These are phyloP conservation scores for Microbotryum lychnidis-dioicae DNA, from an alignment of 1,284 basidiomycete genomes.

Conservation along the genomic window DNA sequence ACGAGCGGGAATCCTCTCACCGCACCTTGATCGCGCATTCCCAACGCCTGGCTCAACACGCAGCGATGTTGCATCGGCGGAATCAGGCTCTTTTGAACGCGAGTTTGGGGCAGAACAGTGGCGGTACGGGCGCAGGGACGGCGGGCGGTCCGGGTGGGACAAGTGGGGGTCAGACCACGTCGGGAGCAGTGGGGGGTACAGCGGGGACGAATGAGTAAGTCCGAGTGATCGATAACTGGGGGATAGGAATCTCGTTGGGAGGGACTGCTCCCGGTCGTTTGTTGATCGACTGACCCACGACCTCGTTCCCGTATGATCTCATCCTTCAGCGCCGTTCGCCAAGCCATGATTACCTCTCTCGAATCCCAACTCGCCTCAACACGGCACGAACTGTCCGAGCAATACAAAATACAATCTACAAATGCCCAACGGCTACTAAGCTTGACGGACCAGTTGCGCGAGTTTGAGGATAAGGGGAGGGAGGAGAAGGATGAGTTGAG, in stretches of 20 bases:
- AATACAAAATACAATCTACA: constrained; percentile 88
- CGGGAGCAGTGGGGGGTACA: constrained; percentile 1
- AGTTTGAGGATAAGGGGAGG: constrained; percentile 74
- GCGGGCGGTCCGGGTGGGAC: not conserved
- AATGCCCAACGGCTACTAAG: constrained; percentile 84
- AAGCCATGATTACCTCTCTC: constrained; percentile 78
- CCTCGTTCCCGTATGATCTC: too few species aligned
- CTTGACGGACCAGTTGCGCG: constrained; percentile 87
- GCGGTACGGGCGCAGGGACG: not conserved
- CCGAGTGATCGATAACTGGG: too few species aligned
- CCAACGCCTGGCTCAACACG: constrained; percentile 76
- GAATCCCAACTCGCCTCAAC: constrained; percentile 86
- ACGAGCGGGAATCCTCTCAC: constrained; percentile 12
- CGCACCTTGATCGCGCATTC: constrained; percentile 12
- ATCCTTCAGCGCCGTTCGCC: constrained; percentile 60
- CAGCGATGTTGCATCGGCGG: constrained; percentile 76
- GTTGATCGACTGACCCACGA: not conserved
- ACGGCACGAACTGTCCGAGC: constrained; percentile 78
- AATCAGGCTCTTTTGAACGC: constrained; percentile 75
- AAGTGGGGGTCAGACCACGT: constrained; percentile 54
- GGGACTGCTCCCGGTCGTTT: too few species aligned
- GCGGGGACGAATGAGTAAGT: not conserved
- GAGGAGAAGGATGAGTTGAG: constrained; percentile 67
- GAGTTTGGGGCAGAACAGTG: not conserved
- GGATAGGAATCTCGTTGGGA: too few species aligned